Base-by-base conservation (phyloP, 192 early-diverging fungal species). In the Backusella psychrophila region DNA sequence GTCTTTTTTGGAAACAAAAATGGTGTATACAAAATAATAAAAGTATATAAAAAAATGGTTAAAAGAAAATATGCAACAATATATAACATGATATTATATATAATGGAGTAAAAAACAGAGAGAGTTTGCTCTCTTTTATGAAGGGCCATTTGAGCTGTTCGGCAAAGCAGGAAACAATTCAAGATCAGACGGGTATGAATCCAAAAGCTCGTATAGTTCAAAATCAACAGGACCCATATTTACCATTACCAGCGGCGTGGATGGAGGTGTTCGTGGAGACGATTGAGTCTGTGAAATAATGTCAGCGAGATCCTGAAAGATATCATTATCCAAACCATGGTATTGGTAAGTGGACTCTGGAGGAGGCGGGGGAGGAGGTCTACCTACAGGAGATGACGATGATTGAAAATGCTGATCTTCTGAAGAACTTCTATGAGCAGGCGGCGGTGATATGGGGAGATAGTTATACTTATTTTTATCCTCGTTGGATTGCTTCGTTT, bases 131-230 rank as follows among this genome's bases (percentile, higher is more conserved):
- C 26, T 63, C 56, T 14, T 63, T 29, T 63, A 63, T 29, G 56
- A 63, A 63, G 56, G 26, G 12, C 29, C 56, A 63, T 63, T 63
- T 63, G 23, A 63, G 29, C 11, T 63, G 26, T 29, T 63, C 11
- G 56, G 56, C 26, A 63, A 63, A 63, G 56, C 56, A 63, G 56
- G 56, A 63, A 63, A 63, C 26, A 63, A 29, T 63, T 63, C 56
- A 26, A 26, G 23, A 29, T 63, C 56, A 63, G 56, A 63, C 26
- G 23, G 23, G 56, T 63, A 63, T 63, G 56, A 63, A 29, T 63
- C 56, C 56, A 63, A 63, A 63, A 63, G 23, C 3, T 63, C 56
- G 29, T 63, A 23, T 63, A 63, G 26, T 29, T 29, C 56, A 63
- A 63, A 63, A 63, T 63, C 56, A 63, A 63, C 23, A 59, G 53